Percentiles rank a stretch among this genome's conserved stretches.
Evolutionary conservation across 148 eudicot species (phyloP).

Genomic region (Vaccinium corymbosum): DNA sequence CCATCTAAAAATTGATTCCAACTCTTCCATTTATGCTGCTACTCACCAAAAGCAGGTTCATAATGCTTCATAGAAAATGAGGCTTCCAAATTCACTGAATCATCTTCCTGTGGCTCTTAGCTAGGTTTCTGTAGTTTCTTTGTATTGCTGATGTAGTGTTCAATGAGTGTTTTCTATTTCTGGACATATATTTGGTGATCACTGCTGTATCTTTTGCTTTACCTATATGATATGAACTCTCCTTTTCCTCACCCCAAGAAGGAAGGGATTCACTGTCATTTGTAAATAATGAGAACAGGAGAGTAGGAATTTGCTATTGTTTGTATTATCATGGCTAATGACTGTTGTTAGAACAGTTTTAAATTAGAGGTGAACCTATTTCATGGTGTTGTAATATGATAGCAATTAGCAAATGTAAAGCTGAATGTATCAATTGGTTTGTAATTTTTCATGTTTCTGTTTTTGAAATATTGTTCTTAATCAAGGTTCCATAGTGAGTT

Average conservation of each 20-base stretch:
- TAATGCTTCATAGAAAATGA: constrained; percentile 19
- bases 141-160: neutral
- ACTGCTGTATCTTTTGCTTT: neutral
- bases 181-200: neutral
- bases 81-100: neutral
- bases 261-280: neutral
- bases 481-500: neutral
- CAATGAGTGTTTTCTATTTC: neutral
- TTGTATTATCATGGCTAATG: neutral
- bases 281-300: neutral
- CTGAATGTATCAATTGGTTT: neutral
- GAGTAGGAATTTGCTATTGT: neutral
- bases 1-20: constrained; percentile 67
- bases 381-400: no score
- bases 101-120: neutral
- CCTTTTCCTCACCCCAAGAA: neutral
- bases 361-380: neutral
- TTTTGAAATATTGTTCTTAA: neutral
- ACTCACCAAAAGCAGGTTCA: constrained; percentile 63
- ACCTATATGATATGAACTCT: neutral
- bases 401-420: neutral
- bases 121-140: neutral
- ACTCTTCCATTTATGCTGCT: constrained; percentile 83
- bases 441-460: neutral
- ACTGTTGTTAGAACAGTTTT: neutral